Evolutionary conservation across 257 asterid species (phyloP).

Genomic region (Primulina eburnea): DNA sequence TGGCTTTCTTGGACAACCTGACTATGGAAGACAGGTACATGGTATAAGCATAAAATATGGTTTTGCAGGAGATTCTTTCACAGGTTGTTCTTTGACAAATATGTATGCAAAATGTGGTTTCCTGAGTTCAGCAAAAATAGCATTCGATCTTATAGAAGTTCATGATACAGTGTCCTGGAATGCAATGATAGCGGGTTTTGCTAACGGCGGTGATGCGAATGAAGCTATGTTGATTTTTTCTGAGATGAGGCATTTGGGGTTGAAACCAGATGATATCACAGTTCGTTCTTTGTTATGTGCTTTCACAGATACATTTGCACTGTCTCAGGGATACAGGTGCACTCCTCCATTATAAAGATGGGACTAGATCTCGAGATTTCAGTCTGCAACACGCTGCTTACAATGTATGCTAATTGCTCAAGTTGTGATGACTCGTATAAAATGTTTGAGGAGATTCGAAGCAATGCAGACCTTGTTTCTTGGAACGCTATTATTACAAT

Average conservation of each 20-base stretch:
- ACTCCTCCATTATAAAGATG: constrained; percentile 47
- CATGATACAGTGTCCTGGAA: constrained; percentile 77
- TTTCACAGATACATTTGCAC: constrained; percentile 33
- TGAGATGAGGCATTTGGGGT: constrained; percentile 50
- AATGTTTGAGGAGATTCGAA: constrained; percentile 41
- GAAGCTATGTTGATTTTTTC: constrained; percentile 52
- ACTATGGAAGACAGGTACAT: constrained; percentile 63
- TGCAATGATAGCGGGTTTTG: constrained; percentile 60
- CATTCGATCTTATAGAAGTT: constrained; percentile 46
- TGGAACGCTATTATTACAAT: constrained; percentile 68
- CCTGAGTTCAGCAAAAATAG: constrained; percentile 51
- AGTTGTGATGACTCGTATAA: constrained; percentile 40
- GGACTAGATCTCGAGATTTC: constrained; percentile 48
- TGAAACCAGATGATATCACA: constrained; percentile 56
- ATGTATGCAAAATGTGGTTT: constrained; percentile 77
- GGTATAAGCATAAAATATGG: constrained; percentile 58
- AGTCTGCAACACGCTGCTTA: constrained; percentile 59
- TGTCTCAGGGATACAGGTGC: constrained; percentile 63
- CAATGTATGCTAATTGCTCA: constrained; percentile 69
- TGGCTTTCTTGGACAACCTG: constrained; percentile 45
- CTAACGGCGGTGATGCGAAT: constrained; percentile 50
- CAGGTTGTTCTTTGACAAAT: constrained; percentile 69
- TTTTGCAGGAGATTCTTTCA: constrained; percentile 43
- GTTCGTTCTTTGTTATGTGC: constrained; percentile 69
- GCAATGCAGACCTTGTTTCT: constrained; percentile 61